A percentile compares a stretch with the other conserved stretches of the same genome.
phyloP scores from a whole-genome alignment of 1,284 basidiomycete genomes.

The Ganoderma sinense region DNA sequence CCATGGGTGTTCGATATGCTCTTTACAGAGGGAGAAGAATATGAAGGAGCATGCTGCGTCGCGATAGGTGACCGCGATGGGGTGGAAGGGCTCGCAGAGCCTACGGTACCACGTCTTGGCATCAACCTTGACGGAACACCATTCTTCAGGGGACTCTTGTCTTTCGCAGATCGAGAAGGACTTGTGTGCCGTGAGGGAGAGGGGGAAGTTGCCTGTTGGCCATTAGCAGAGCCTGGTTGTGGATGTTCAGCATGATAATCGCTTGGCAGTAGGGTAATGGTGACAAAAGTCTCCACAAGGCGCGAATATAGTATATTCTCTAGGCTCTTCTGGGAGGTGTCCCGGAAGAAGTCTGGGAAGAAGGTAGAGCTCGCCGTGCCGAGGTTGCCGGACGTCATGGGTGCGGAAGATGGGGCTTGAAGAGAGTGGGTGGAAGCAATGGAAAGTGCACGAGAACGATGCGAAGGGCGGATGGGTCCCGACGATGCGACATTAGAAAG shows the following conservation, averaged over 20 bases:
- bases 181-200: conserved; percentile 25
- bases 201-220: conserved; percentile 9
- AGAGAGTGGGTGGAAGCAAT: conserved; percentile 52
- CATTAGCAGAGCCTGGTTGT: conserved; percentile 15
- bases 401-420: conserved; percentile 25
- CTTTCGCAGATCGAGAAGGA: conserved; percentile 17
- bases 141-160: conserved; percentile 9
- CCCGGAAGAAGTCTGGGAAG: conserved; percentile 50
- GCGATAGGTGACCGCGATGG: conserved; percentile 15
- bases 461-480: conserved; percentile 36
- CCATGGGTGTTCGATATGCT: conserved; percentile 9
- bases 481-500: conserved; percentile 27
- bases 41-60: conserved; percentile 17
- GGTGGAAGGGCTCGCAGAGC: conserved; percentile 6
- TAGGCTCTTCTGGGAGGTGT: conserved; percentile 70
- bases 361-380: conserved; percentile 34
- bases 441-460: conserved; percentile 59
- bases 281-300: conserved; percentile 81
- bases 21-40: conserved; percentile 24
- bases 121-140: conserved; percentile 9
- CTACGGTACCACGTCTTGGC: conserved; percentile 25
- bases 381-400: conserved; percentile 21
- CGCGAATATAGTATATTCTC: conserved; percentile 77
- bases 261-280: conserved; percentile 51
- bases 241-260: background rate